phyloP scores from a whole-genome alignment of 1,284 basidiomycete genomes.

The Moesziomyces aphidis region DNA sequence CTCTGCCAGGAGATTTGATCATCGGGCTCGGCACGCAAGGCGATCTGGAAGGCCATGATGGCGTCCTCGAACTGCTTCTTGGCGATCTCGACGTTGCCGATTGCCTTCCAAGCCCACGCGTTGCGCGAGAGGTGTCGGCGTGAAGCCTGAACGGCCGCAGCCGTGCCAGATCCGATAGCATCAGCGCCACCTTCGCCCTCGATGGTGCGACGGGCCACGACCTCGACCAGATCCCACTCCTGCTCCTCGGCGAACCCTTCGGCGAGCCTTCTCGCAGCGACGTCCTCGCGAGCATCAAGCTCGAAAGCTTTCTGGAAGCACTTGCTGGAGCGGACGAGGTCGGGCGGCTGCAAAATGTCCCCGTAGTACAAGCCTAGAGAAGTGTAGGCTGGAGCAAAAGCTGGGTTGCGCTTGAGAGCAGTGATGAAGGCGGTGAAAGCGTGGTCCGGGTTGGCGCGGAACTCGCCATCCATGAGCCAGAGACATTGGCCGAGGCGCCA shows the following conservation, averaged over 20 bases:
- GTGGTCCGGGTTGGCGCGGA: slow-evolving; percentile 54
- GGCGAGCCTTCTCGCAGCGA: slow-evolving; percentile 85
- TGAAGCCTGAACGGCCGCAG: slow-evolving; percentile 29
- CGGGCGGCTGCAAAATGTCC: slow-evolving; percentile 78
- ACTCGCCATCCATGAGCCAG: slow-evolving; percentile 78
- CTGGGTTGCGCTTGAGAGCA: slow-evolving; percentile 80
- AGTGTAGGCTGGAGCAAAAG: slow-evolving; percentile 91
- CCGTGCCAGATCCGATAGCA: slow-evolving; percentile 29
- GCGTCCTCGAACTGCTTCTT: slow-evolving; percentile 81
- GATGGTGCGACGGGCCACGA: slow-evolving; percentile 89
- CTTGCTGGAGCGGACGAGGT: slow-evolving; percentile 86
- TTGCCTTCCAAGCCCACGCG: slow-evolving; percentile 98
- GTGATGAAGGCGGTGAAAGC: slow-evolving; percentile 78
- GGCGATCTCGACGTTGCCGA: slow-evolving; percentile 88
- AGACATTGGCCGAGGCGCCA: slow-evolving; percentile 85
- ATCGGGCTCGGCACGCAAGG: slow-evolving; percentile 81
- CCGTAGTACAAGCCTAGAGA: slow-evolving; percentile 91
- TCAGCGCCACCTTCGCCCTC: slow-evolving; percentile 74
- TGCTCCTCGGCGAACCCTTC: slow-evolving; percentile 90
- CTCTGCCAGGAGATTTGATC: slow-evolving; percentile 87
- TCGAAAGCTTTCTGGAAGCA: slow-evolving; percentile 99
- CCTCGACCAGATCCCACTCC: slow-evolving; percentile 96
- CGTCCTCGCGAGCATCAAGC: slow-evolving; percentile 86
- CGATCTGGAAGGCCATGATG: slow-evolving; percentile 87
- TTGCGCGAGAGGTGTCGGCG: slow-evolving; percentile 73